phyloP scores from a whole-genome alignment of 2,329 filamentous ascomycete species.

The Colletotrichum sp. region DNA sequence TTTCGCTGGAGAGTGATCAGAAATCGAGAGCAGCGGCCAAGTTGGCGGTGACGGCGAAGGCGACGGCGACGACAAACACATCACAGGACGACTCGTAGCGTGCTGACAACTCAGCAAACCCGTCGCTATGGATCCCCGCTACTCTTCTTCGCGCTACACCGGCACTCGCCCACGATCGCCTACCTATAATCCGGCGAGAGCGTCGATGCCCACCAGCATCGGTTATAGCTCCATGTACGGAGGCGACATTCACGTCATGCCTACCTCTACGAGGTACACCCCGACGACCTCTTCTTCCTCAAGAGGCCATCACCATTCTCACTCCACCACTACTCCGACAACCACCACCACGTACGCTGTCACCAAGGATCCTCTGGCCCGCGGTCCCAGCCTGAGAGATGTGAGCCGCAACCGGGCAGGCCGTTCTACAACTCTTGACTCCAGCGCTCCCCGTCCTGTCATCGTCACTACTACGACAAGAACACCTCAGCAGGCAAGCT shows the following conservation, averaged over 20 bases:
- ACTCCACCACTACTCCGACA: slow-evolving; percentile 15
- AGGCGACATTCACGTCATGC: slow-evolving; percentile 60
- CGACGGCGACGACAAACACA: background rate
- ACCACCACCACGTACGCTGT: slow-evolving; percentile 62
- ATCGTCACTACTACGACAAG: slow-evolving; percentile 60
- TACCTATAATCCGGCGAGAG: slow-evolving; percentile 54
- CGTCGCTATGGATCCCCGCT: slow-evolving; percentile 24
- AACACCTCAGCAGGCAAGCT: slow-evolving; percentile 41
- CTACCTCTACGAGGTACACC: slow-evolving; percentile 41
- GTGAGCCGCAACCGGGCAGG: slow-evolving; percentile 47
- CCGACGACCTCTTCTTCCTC: slow-evolving; percentile 3
- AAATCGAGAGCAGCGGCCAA: background rate
- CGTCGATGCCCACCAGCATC: slow-evolving; percentile 57
- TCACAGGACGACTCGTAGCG: background rate
- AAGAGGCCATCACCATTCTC: slow-evolving; percentile 19
- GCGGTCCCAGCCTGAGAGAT: slow-evolving; percentile 54
- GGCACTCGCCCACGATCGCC: slow-evolving; percentile 40
- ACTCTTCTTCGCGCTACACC: slow-evolving; percentile 21
- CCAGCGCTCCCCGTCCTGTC: slow-evolving; percentile 54
- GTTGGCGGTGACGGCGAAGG: background rate
- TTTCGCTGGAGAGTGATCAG: background rate
- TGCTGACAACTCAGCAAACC: background rate
- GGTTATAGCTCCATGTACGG: slow-evolving; percentile 56
- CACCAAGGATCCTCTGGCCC: slow-evolving; percentile 54
- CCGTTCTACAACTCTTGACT: slow-evolving; percentile 58